Evolutionary conservation across 257 asterid genomes (phyloP), one percentile per base, ranked within the genome.

Genomic region (Solanum chmielewskii): DNA sequence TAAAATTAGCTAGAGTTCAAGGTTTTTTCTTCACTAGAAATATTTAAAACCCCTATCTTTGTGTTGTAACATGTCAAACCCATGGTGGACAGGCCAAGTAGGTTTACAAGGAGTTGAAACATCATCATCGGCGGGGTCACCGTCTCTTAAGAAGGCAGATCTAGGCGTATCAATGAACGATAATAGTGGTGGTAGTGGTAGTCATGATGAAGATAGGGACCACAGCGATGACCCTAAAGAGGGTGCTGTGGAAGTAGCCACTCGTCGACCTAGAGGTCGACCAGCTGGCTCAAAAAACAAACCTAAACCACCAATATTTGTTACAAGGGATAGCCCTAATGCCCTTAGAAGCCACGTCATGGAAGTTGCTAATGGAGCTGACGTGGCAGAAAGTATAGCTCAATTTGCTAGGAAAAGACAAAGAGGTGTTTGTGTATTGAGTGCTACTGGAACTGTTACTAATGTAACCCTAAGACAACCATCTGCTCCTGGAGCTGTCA

Each of bases 211-310:
- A 4, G 92, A 93, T 20, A 86, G 87, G 3, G 93, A 92, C 60
- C 87, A 88, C 80, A 88, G 91, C 35, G 94, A 90, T 11, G 96
- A 92, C 84, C 96, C 94, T 1, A 91, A 78, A 78, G 94, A 91
- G 37, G 97, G 95, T 1, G 97, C 94, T 5, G 85, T 92, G 9
- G 97, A 92, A 16, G 91, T 84, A 14, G 92, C 90, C 25, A 87
- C 87, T 3, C 89, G 97, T 12, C 86, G 97, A 59, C 90, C 95
- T 0, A 89, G 95, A 60, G 97, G 97, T 12, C 82, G 97, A 75
- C 97, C 97, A 4, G 88, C 94, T 8, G 97, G 97, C 18, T 94
- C 97, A 0, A 94, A 91, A 37, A 94, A 94, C 91, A 94, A 94
- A 83, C 95, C 97, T 3, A 93, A 91, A 77, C 94, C 94, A 2